phyloP scores from a whole-genome alignment of 768 basidiomycete species.

The Goffeauzyma gilvescens region DNA sequence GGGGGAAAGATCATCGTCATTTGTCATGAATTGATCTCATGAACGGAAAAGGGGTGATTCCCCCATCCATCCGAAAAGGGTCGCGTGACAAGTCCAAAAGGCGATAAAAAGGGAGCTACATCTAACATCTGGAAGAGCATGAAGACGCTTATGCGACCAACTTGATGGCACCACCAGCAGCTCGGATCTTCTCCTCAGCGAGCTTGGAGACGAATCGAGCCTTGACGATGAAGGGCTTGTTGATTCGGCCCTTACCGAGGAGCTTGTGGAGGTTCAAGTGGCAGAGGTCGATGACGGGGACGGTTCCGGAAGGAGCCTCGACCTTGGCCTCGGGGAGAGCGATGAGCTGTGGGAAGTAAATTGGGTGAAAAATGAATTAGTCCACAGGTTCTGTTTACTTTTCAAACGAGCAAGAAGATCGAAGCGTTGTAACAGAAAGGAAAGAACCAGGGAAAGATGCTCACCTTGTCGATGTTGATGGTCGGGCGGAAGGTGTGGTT shows the following conservation, averaged over 20 bases:
- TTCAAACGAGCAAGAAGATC: neutral
- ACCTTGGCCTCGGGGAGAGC: constrained; percentile 30
- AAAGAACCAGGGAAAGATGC: constrained; percentile 7
- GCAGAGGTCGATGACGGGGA: constrained; percentile 71
- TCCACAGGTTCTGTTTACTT: neutral
- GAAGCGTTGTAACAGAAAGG: neutral
- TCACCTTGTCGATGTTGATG: constrained; percentile 88
- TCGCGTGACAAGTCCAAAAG: no score
- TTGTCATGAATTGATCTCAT: no score
- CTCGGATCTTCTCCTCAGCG: constrained; percentile 51
- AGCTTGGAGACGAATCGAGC: constrained; percentile 79
- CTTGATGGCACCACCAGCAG: constrained; percentile 69
- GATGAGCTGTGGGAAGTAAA: constrained; percentile 23
- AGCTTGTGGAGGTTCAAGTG: constrained; percentile 32
- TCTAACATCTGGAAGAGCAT: neutral
- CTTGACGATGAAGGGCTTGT: constrained; percentile 81
- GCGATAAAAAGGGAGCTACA: constrained; percentile 13
- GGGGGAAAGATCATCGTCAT: no score
- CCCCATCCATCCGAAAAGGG: no score
- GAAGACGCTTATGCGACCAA: constrained; percentile 62
- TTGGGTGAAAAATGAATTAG: neutral
- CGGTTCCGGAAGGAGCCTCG: constrained; percentile 35
- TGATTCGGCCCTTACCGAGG: constrained; percentile 78
- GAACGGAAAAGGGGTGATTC: no score
- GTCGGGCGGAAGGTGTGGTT: constrained; percentile 81